Evolutionary conservation across 345 rosid genomes (phyloP), one percentile per base, ranked within the genome.

Genomic region (Hevea brasiliensis): DNA sequence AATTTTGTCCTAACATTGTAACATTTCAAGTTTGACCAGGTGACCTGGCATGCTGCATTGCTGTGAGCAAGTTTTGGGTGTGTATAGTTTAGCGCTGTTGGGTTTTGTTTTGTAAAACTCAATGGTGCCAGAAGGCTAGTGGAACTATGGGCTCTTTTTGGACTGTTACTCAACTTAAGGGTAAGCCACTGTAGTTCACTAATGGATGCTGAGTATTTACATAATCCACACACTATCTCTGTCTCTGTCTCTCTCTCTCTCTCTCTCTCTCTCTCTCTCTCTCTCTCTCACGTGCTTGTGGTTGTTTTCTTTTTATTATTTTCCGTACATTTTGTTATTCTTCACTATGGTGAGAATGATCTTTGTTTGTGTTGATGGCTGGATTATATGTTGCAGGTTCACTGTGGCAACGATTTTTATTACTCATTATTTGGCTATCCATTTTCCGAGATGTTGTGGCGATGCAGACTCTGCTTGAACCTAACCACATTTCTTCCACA

Each of bases 361-460:
- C 50, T 48, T 35, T 73, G 50, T 74, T 53, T 45, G 58, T 57
- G 56, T 74, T 79, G 81, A 84, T 72, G 61, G 50, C 42, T 77
- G 41, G 40, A 74, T 80, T 77, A 32, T 74, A 11, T 81, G 20
- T 84, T 75, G 71, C 91, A 92, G 98, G 94, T 67, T 88, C 76
- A 65, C 59, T 79, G 71, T 84, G 85, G 80, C 88, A 78, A 45
- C 84, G 70, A 65, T 70, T 90, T 62, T 81, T 92, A 79, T 67
- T 88, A 75, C 85, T 88, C 72, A 81, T 86, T 40, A 76, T 90
- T 70, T 92, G 91, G 92, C 58, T 89, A 77, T 89, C 84, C 12
- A 79, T 84, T 80, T 84, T 90, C 79, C 90, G 86, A 79, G 92
- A 90, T 85, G 87, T 82, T 81, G 76, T 72, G 70, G 81, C 91